phyloP scores from a whole-genome alignment of 805 yeast species.

The Tetrapisispora fleetii region DNA sequence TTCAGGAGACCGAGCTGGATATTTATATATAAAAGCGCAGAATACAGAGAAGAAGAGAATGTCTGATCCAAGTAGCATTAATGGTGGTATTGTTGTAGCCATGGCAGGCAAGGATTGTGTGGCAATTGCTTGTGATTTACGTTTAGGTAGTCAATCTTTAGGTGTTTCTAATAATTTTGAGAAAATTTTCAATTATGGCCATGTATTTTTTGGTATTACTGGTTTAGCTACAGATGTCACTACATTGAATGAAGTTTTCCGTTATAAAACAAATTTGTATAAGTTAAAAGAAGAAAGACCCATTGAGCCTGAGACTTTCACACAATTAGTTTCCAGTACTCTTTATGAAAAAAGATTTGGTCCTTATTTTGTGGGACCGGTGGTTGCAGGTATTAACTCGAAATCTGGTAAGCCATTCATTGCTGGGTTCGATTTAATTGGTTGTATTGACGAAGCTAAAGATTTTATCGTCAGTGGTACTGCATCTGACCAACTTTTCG shows the following conservation, averaged over 20 bases:
- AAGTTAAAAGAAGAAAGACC: conserved; percentile 83
- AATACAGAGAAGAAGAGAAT: conserved; percentile 21
- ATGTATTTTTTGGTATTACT: conserved; percentile 81
- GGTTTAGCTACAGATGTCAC: conserved; percentile 93
- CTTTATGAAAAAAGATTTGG: conserved; percentile 88
- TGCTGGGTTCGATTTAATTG: conserved; percentile 93
- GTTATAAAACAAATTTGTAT: conserved; percentile 79
- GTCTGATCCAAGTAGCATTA: conserved; percentile 74
- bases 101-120: conserved; percentile 98
- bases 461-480: conserved; percentile 96
- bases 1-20: background rate
- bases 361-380: conserved; percentile 93
- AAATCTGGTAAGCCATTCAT: conserved; percentile 77
- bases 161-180: conserved; percentile 91
- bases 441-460: conserved; percentile 89
- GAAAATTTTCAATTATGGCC: conserved; percentile 78
- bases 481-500: conserved; percentile 91
- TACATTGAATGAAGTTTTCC: conserved; percentile 72
- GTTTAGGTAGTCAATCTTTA: conserved; percentile 87
- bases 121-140: conserved; percentile 91
- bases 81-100: conserved; percentile 95
- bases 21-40: too few species aligned
- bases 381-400: conserved; percentile 89
- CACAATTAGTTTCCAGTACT: conserved; percentile 83
- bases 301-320: conserved; percentile 89